Conservation (phyloP, 2,329 filamentous ascomycete species). For the Pseudogymnoascus destructans region DNA sequence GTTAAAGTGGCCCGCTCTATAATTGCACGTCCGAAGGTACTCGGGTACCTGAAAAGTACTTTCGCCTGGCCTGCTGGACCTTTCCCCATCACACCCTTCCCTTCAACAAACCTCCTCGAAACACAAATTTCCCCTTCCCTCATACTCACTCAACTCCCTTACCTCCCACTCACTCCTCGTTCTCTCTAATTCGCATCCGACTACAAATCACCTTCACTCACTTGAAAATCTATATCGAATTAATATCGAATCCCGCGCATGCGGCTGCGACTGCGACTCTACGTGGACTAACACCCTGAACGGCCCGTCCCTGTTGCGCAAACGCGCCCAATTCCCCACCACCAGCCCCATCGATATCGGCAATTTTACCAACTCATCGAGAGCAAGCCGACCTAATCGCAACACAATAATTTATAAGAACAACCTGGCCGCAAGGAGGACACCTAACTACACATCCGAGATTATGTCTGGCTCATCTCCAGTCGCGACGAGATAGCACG, state of each 20-base stretch:
- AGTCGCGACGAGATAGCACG: conserved; percentile 4
- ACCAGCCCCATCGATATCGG: conserved; percentile 4
- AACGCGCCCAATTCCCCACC: conserved; percentile 2
- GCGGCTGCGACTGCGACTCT: neutral
- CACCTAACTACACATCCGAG: neutral
- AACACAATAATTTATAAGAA: neutral
- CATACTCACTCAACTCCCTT: neutral
- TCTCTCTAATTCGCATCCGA: neutral
- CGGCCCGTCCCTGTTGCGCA: conserved; percentile 4
- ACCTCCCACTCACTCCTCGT: neutral
- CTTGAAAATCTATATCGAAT: neutral
- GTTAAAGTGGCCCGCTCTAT: conserved; percentile 2
- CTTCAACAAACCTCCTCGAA: neutral
- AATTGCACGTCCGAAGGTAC: neutral
- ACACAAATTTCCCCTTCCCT: conserved; percentile 1
- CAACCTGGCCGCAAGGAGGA: neutral
- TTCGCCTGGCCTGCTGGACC: neutral
- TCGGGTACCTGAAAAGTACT: neutral
- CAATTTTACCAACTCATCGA: neutral
- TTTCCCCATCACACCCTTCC: neutral
- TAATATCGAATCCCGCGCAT: neutral
- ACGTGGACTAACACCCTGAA: neutral
- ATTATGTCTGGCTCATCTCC: conserved; percentile 1
- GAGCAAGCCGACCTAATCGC: neutral
- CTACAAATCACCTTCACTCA: neutral